Conservation (phyloP, 176 grass and related monocot genomes). For the Carex parvula region DNA sequence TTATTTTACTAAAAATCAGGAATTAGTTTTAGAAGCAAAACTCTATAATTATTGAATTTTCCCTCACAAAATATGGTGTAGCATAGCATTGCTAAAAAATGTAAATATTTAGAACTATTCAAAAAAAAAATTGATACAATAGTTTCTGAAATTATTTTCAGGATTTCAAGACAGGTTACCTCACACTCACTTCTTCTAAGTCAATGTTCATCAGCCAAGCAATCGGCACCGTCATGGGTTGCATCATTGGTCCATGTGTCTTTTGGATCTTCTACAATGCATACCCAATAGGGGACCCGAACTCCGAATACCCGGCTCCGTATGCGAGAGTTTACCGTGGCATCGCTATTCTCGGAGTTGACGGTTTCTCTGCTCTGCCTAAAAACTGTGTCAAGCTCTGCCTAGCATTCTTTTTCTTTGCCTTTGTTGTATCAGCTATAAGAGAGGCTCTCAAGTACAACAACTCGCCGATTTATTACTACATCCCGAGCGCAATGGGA, state of each 20-base stretch:
- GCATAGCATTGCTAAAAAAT: too few species aligned
- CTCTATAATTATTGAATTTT: background rate
- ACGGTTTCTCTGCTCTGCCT: slow-evolving; percentile 17
- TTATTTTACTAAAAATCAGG: background rate
- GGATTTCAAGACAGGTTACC: slow-evolving; percentile 20
- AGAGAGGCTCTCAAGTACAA: background rate
- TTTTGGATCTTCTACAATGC: slow-evolving; percentile 26
- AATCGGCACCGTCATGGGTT: slow-evolving; percentile 50
- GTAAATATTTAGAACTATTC: background rate
- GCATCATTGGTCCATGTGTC: slow-evolving; percentile 32
- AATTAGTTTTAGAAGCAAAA: background rate
- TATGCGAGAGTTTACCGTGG: slow-evolving; percentile 18
- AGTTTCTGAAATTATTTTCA: background rate
- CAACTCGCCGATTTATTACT: background rate
- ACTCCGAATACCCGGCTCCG: slow-evolving; percentile 13
- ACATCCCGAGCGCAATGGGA: slow-evolving; percentile 9
- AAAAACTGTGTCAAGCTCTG: slow-evolving; percentile 17
- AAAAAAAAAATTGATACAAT: background rate
- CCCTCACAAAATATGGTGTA: background rate
- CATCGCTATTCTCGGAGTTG: slow-evolving; percentile 17
- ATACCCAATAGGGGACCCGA: slow-evolving; percentile 1
- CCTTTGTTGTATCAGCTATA: slow-evolving; percentile 19
- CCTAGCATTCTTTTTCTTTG: slow-evolving; percentile 17
- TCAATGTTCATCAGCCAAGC: slow-evolving; percentile 57
- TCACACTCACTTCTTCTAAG: background rate